Conservation (phyloP, 306 rosid species). For the Ormosia emarginata region DNA sequence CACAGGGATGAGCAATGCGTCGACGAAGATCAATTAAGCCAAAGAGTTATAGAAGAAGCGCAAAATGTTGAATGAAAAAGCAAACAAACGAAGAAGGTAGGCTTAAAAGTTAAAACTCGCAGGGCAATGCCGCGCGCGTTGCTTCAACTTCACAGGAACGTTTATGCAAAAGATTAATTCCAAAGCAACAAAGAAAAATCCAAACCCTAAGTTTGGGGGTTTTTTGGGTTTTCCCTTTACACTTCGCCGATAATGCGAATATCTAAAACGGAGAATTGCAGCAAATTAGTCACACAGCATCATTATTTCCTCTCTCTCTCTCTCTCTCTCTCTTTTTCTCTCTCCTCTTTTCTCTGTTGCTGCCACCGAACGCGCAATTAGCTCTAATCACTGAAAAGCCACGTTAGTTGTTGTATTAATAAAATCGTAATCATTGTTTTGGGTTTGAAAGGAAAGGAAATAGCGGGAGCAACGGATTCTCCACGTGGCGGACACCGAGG, state of each 20-base stretch:
- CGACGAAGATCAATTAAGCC: neutral
- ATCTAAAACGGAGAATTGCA: neutral
- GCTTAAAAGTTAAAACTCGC: conserved; percentile 35
- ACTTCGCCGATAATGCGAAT: conserved; percentile 3
- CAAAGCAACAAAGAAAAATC: conserved; percentile 13
- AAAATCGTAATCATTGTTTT: neutral
- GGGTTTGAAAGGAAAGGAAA: neutral
- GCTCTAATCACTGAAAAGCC: conserved; percentile 16
- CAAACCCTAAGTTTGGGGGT: conserved; percentile 28
- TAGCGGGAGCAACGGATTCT: conserved; percentile 38
- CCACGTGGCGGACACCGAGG: conserved; percentile 59
- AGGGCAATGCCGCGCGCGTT: conserved; percentile 34
- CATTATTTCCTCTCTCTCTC: neutral
- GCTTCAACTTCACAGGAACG: conserved; percentile 50
- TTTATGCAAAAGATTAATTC: conserved; percentile 18
- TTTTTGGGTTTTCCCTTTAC: neutral
- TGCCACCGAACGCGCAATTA: conserved; percentile 3
- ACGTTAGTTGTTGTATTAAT: neutral
- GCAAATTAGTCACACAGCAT: neutral
- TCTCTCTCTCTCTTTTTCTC: neutral
- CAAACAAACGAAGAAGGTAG: neutral
- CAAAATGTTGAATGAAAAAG: conserved; percentile 20
- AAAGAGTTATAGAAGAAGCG: neutral
- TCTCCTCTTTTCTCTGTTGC: neutral
- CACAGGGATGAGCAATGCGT: conserved; percentile 12